Evolutionary conservation across 1,139 yeast genomes (phyloP).

Genomic region (Suhomyces kunorum): DNA sequence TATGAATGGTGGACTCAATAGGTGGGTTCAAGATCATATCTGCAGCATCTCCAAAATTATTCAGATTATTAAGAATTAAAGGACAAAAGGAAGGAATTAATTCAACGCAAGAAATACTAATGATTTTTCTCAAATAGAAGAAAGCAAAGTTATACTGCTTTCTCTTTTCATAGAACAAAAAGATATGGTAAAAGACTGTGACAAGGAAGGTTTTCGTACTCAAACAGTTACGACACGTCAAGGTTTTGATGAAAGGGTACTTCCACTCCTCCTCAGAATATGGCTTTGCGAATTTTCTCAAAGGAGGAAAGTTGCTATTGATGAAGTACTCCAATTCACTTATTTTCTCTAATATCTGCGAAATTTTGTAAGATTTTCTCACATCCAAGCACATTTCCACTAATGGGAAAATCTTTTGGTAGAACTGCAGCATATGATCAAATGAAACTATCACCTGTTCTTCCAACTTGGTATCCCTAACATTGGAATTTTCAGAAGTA

Average conservation of each 20-base stretch:
- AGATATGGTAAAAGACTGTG: slow-evolving; percentile 31
- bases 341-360: slow-evolving; percentile 25
- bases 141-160: slow-evolving; percentile 18
- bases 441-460: slow-evolving; percentile 27
- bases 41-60: slow-evolving; percentile 37
- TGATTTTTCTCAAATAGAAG: slow-evolving; percentile 27
- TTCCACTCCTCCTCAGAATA: slow-evolving; percentile 24
- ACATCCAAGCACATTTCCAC: slow-evolving; percentile 29
- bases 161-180: slow-evolving; percentile 22
- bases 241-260: slow-evolving; percentile 34
- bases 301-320: slow-evolving; percentile 23
- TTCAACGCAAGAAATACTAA: slow-evolving; percentile 26
- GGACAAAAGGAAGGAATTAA: slow-evolving; percentile 33
- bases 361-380: slow-evolving; percentile 21
- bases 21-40: slow-evolving; percentile 41
- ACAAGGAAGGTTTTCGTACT: slow-evolving; percentile 32
- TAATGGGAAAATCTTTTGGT: slow-evolving; percentile 23
- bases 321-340: slow-evolving; percentile 33
- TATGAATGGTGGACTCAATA: slow-evolving; percentile 33
- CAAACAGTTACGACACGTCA: slow-evolving; percentile 35
- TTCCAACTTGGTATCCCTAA: slow-evolving; percentile 32
- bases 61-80: slow-evolving; percentile 29
- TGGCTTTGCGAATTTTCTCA: slow-evolving; percentile 28
- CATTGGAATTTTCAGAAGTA: slow-evolving; percentile 29
- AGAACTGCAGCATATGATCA: slow-evolving; percentile 28